Base-by-base conservation (phyloP, 768 basidiomycete genomes). In the Panus rudis region DNA sequence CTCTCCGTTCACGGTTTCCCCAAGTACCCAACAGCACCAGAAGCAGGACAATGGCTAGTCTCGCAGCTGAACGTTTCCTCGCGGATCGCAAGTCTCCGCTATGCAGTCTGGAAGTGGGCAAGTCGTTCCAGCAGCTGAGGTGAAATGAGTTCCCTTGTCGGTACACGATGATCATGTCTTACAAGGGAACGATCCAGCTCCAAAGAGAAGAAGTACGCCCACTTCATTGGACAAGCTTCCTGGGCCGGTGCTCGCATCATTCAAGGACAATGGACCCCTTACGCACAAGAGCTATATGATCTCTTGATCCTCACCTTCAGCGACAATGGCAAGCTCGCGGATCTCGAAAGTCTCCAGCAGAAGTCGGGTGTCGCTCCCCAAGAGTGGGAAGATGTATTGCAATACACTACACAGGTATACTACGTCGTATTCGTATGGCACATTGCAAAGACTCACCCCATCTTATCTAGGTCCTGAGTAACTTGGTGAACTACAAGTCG, bases 231-330 rank as follows among this genome's bases (percentile, higher is more conserved):
- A 16, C 55, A 76, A 50, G 89, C 88, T 5, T 78, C 80, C 1
- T 92, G 90, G 90, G 84, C 84, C 0, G 90, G 90, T 22, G 84
- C 77, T 39, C 73, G 84, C 30, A 84, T 92, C 62, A 84, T 90
- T 42, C 84, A 88, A 65, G 81, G 69, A 34, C 88, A 92, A 67
- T 89, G 84, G 84, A 86, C 88, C 0, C 69, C 79, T 0, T 73
- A 84, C 49, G 84, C 84, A 4, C 57, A 66, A 49, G 69, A 69
- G 55, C 70, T 89, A 35, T 83, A 82, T 55, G 82, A 87, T 63
- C 70, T 89, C 6, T 63, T 90, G 55, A 77, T 84, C 53, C 61
- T 78, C 39, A 78, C 70, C 0, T 87, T 89, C 66, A 79, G 78
- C 57, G 65, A 76, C 37, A 59, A 75, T 25, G 78, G 75, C 25